Conservation (phyloP, 352 stramenopile genomes). For the Phytophthora tentaculata region DNA sequence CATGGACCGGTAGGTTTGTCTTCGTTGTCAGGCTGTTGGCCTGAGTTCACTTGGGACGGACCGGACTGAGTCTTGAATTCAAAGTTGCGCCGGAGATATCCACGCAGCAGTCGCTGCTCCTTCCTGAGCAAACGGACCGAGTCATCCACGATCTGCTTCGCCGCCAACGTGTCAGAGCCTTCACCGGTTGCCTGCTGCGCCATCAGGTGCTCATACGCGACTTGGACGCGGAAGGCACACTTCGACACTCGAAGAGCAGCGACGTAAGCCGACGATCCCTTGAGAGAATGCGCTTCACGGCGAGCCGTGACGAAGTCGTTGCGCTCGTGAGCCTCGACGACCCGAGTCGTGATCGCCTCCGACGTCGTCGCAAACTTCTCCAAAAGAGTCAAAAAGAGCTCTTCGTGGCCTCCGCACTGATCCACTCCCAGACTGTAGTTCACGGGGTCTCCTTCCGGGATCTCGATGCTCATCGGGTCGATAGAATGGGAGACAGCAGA, state of each 20-base stretch:
- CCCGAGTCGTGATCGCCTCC: constrained; percentile 49
- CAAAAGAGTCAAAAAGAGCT: constrained; percentile 77
- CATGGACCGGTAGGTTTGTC: constrained; percentile 28
- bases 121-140: constrained; percentile 53
- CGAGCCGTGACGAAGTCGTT: constrained; percentile 56
- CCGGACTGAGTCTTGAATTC: constrained; percentile 44
- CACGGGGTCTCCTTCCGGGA: constrained; percentile 77
- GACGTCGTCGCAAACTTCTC: constrained; percentile 67
- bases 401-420: constrained; percentile 73
- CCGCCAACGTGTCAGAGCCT: constrained; percentile 28
- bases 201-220: constrained; percentile 62
- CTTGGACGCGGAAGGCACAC: constrained; percentile 74
- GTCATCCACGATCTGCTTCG: constrained; percentile 46
- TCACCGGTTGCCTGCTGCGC: constrained; percentile 34
- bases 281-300: constrained; percentile 78
- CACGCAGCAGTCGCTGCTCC: constrained; percentile 63
- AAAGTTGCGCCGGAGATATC: constrained; percentile 83
- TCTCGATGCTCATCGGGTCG: constrained; percentile 50
- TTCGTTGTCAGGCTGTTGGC: constrained; percentile 15
- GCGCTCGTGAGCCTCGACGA: constrained; percentile 50
- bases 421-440: constrained; percentile 77
- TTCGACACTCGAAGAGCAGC: constrained; percentile 76
- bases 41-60: neutral
- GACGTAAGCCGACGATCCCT: constrained; percentile 79
- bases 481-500: constrained; percentile 17